A percentile compares a stretch with the other conserved stretches of the same genome.
Conservation (phyloP, 805 yeast species). For the Blastobotrys peoriensis region DNA sequence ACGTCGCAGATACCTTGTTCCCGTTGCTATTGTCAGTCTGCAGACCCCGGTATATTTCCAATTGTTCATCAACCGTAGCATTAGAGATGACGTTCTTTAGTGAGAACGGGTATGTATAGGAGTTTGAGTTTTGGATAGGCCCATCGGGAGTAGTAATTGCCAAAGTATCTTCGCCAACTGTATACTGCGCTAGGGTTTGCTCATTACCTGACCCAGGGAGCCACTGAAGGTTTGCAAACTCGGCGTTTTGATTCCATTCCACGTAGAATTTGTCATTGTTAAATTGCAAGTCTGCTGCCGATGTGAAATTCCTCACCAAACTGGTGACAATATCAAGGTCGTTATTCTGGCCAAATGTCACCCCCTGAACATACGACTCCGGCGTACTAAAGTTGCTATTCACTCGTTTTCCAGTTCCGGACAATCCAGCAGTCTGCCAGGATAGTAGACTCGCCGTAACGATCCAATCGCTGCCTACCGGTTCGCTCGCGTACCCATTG, state of each 20-base stretch:
- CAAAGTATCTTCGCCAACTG: neutral
- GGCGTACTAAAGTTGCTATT: too few species aligned
- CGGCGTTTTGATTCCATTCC: neutral
- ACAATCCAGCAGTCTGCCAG: slow-evolving; percentile 27
- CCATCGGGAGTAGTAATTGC: too few species aligned
- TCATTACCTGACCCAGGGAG: neutral
- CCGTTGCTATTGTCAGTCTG: too few species aligned
- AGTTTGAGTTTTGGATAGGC: too few species aligned
- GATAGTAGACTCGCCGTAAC: slow-evolving; percentile 27
- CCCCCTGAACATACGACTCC: too few species aligned
- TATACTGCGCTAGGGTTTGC: neutral
- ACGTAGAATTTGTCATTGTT: neutral
- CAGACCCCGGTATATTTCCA: too few species aligned
- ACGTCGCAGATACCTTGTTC: too few species aligned
- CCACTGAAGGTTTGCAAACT: neutral
- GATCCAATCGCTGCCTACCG: slow-evolving; percentile 28
- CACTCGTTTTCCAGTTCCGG: slow-evolving; percentile 8
- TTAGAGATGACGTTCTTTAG: too few species aligned
- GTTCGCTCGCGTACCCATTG: neutral
- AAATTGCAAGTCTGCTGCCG: neutral
- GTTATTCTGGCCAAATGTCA: too few species aligned
- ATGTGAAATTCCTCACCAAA: neutral
- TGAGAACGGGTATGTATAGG: too few species aligned
- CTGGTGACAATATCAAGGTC: neutral
- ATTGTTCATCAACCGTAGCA: too few species aligned